Conservation (phyloP, 1,284 basidiomycete species). For the Blastosporella zonata region DNA sequence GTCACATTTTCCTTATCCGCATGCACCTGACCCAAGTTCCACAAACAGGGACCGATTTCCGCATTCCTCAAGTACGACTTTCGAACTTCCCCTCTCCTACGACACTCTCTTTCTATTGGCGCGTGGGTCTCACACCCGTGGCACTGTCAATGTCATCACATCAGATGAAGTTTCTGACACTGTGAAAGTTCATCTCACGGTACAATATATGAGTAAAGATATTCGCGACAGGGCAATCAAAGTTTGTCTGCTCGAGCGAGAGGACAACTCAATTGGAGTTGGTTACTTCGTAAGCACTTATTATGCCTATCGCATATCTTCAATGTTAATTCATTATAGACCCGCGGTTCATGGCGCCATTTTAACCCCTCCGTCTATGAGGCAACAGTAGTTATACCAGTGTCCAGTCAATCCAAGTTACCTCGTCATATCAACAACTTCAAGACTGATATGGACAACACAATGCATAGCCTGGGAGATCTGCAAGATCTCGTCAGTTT, state of each 20-base stretch:
- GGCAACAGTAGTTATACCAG: conserved; percentile 34
- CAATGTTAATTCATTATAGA: conserved; percentile 10
- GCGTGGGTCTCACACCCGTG: conserved; percentile 31
- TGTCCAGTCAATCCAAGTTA: conserved; percentile 9
- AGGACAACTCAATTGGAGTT: conserved; percentile 32
- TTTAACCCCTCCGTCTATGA: conserved; percentile 25
- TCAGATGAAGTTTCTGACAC: conserved; percentile 24
- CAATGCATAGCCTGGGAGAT: conserved; percentile 26
- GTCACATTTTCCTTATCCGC: conserved; percentile 6
- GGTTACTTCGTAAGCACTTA: conserved; percentile 37
- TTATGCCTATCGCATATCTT: neutral
- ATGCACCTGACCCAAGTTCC: neutral
- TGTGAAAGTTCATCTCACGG: conserved; percentile 31
- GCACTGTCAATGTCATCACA: conserved; percentile 27
- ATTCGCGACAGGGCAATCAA: conserved; percentile 28
- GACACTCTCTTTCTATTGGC: conserved; percentile 39
- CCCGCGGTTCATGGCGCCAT: conserved; percentile 11
- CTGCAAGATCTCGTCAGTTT: conserved; percentile 29
- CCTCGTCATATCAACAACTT: conserved; percentile 34
- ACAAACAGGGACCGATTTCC: conserved; percentile 10
- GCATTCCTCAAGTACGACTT: conserved; percentile 23
- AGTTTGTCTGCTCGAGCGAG: conserved; percentile 32
- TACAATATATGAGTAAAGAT: conserved; percentile 26
- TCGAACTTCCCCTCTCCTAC: conserved; percentile 34
- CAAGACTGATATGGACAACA: conserved; percentile 38